Base-by-base conservation (phyloP, 768 basidiomycete genomes). In the Cyclocybe cylindracea region DNA sequence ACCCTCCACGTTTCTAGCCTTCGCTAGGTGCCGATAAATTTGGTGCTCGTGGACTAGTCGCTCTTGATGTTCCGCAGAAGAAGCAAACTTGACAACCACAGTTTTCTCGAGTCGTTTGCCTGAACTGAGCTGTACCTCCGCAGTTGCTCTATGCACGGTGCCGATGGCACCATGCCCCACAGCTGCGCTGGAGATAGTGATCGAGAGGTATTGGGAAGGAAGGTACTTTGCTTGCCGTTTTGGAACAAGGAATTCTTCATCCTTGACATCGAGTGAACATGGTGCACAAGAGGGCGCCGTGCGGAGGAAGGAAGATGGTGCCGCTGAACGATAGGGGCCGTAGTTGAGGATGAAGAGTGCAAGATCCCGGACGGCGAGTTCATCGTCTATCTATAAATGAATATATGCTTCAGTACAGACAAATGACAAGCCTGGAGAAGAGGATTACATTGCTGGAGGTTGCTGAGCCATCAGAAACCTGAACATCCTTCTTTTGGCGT, bases 241-340 rank as follows among this genome's bases (percentile, higher is more conserved):
- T 1, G 16, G 16, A 16, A 1, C 16, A 1, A 1, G 1, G 10
- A 16, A 16, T 10, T 6, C 10, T 35, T 40, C 24, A 9, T 6
- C 4, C 13, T 14, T 2, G 35, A 40, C 3, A n/a, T 13, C 35
- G 29, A 19, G 19, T 14, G 38, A 13, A 33, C n/a, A 6, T 19
- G 47, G 18, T 9, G 38, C 49, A 38, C 41, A 54, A 8, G 53
- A 54, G 5, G 41, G 24, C 10, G 34, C 46, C 6, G 49, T 32
- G 1, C 53, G 53, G 2, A 41, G 36, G 32, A 54, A 54, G 3
- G 53, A 48, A 11, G 46, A 43, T 2, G 53, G 53, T 0, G 47
- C 40, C 10, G 41, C 24, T 7, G 53, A 54, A n/a, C 29, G 46
- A 31, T 19, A 42, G 7, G 10, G 16, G 1, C 40, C 46, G 47